These are phyloP conservation scores for Pichia sp. DNA, from an alignment of 1,139 yeast genomes.

Conservation along the genomic window DNA sequence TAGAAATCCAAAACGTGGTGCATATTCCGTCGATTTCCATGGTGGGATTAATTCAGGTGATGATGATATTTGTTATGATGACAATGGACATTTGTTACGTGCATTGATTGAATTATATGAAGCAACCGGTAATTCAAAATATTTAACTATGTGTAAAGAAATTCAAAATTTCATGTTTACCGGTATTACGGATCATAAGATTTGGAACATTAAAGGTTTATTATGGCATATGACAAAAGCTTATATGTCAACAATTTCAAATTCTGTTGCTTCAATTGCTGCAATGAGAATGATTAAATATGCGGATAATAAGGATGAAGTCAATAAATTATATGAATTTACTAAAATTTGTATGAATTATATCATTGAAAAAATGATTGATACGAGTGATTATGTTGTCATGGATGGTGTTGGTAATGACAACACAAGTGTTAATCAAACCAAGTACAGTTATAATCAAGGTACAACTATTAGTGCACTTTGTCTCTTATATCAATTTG, in stretches of 20 bases:
- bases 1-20: slow-evolving; percentile 54
- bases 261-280: slow-evolving; percentile 61
- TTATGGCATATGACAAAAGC: slow-evolving; percentile 59
- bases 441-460: slow-evolving; percentile 65
- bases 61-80: slow-evolving; percentile 77
- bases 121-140: slow-evolving; percentile 51
- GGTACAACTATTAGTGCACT: slow-evolving; percentile 60
- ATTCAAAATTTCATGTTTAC: slow-evolving; percentile 58
- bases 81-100: slow-evolving; percentile 69
- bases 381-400: slow-evolving; percentile 50
- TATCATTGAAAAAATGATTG: slow-evolving; percentile 46
- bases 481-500: slow-evolving; percentile 44
- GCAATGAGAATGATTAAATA: slow-evolving; percentile 48
- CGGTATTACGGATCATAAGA: slow-evolving; percentile 32
- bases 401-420: slow-evolving; percentile 57
- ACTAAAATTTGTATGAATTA: slow-evolving; percentile 28
- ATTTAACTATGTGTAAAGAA: slow-evolving; percentile 52
- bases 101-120: slow-evolving; percentile 64
- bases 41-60: slow-evolving; percentile 27
- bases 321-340: slow-evolving; percentile 34
- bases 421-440: slow-evolving; percentile 39
- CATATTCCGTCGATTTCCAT: slow-evolving; percentile 65
- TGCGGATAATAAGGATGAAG: slow-evolving; percentile 13
- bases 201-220: slow-evolving; percentile 51
- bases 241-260: slow-evolving; percentile 62